These are phyloP conservation scores for Oryza officinalis DNA, from an alignment of 176 grass and related monocot genomes.

Conservation along the genomic window DNA sequence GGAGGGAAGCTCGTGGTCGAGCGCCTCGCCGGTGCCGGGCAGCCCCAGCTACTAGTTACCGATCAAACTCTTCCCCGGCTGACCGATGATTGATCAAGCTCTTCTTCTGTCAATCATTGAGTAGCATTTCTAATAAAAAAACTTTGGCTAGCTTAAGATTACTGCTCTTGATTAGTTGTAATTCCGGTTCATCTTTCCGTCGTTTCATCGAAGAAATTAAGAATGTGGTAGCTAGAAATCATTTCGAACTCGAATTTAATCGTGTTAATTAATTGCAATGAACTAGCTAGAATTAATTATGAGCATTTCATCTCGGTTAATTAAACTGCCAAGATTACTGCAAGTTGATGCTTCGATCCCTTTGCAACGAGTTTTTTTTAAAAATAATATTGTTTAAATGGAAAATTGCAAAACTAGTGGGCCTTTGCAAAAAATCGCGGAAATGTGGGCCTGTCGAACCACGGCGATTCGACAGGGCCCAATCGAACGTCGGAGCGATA, in stretches of 20 bases:
- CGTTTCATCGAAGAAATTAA: not conserved
- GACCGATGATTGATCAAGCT: too few species aligned
- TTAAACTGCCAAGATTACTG: too few species aligned
- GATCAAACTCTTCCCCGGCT: not conserved
- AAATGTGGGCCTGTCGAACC: too few species aligned
- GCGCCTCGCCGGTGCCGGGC: not conserved
- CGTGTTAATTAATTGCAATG: not conserved
- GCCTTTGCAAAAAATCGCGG: too few species aligned
- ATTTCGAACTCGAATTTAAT: not conserved
- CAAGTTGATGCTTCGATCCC: too few species aligned
- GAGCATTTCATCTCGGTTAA: not conserved
- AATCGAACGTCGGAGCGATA: too few species aligned
- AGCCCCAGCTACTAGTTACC: not conserved
- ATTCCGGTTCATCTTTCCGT: not conserved
- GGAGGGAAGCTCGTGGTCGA: conserved; percentile 26
- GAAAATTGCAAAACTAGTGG: too few species aligned
- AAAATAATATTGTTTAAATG: too few species aligned
- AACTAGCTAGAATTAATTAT: not conserved
- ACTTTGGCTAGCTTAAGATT: not conserved
- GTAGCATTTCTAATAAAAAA: not conserved
- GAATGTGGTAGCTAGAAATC: not conserved
- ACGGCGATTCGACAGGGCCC: too few species aligned
- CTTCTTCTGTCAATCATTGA: too few species aligned
- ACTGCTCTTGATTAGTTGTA: not conserved
- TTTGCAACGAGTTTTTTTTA: too few species aligned